A percentile compares a stretch with the other conserved stretches of the same genome.
These are phyloP conservation scores for Suhomyces sp. DNA, from an alignment of 805 yeast species.

Conservation along the genomic window DNA sequence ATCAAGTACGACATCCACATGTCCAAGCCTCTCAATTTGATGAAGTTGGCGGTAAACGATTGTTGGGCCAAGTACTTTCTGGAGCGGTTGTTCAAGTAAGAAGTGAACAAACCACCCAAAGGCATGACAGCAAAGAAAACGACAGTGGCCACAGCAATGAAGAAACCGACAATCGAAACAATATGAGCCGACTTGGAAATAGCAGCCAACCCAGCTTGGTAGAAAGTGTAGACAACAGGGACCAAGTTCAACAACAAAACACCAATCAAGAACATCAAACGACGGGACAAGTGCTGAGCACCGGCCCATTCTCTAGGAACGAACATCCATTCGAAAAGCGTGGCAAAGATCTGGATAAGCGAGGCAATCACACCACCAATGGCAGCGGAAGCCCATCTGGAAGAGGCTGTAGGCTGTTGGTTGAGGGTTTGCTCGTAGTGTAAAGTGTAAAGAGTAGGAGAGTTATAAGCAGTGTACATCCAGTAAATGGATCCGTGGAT, in stretches of 20 bases:
- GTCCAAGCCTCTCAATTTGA: conserved; percentile 78
- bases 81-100: conserved; percentile 81
- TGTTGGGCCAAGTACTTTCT: conserved; percentile 91
- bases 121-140: conserved; percentile 93
- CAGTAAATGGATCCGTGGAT: conserved; percentile 86
- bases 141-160: conserved; percentile 80
- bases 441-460: conserved; percentile 87
- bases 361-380: conserved; percentile 89
- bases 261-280: conserved; percentile 69
- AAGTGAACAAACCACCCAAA: conserved; percentile 90
- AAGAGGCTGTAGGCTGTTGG: conserved; percentile 85
- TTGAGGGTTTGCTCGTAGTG: conserved; percentile 79
- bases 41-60: conserved; percentile 91
- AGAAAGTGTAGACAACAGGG: conserved; percentile 82
- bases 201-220: conserved; percentile 66
- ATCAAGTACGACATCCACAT: conserved; percentile 94
- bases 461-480: conserved; percentile 92
- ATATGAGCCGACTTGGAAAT: conserved; percentile 70
- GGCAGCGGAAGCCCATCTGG: conserved; percentile 90
- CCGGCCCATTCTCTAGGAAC: conserved; percentile 99
- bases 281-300: conserved; percentile 91
- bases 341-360: conserved; percentile 78
- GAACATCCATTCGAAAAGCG: conserved; percentile 88
- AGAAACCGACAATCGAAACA: conserved; percentile 83
- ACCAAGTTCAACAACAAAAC: conserved; percentile 73